These are phyloP conservation scores for Globisporangium radiosum DNA, from an alignment of 352 stramenopile species.

Conservation along the genomic window DNA sequence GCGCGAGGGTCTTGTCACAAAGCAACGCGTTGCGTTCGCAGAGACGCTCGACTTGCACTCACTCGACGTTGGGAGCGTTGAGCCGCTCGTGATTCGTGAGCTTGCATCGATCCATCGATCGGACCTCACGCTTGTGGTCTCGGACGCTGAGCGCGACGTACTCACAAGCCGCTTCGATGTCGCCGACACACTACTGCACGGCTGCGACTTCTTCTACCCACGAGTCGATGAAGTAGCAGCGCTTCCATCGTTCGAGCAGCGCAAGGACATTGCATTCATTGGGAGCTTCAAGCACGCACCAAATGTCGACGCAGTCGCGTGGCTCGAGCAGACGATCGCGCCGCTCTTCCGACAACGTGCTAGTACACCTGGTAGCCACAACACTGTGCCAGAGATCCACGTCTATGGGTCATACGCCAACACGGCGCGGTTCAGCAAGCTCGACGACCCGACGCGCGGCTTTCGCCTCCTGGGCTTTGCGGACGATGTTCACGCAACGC, in stretches of 20 bases:
- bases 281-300: conserved; percentile 91
- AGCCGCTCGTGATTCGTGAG: conserved; percentile 69
- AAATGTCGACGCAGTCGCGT: conserved; percentile 87
- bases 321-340: conserved; percentile 63
- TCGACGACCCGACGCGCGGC: conserved; percentile 38
- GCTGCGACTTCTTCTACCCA: conserved; percentile 72
- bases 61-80: conserved; percentile 34
- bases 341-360: conserved; percentile 48
- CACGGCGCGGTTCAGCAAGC: conserved; percentile 37
- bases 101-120: conserved; percentile 71
- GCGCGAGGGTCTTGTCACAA: conserved; percentile 77
- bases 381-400: conserved; percentile 48
- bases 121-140: conserved; percentile 72
- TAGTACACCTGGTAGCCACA: no score
- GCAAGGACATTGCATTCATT: conserved; percentile 81
- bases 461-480: conserved; percentile 82
- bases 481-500: conserved; percentile 56
- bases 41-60: conserved; percentile 31
- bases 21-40: conserved; percentile 28
- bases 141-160: conserved; percentile 50
- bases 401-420: conserved; percentile 83
- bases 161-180: conserved; percentile 63
- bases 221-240: conserved; percentile 10
- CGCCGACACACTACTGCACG: conserved; percentile 28
- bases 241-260: conserved; percentile 19